These are phyloP conservation scores for Saccharomyces paradoxus DNA, from an alignment of 805 yeast genomes.

Conservation along the genomic window DNA sequence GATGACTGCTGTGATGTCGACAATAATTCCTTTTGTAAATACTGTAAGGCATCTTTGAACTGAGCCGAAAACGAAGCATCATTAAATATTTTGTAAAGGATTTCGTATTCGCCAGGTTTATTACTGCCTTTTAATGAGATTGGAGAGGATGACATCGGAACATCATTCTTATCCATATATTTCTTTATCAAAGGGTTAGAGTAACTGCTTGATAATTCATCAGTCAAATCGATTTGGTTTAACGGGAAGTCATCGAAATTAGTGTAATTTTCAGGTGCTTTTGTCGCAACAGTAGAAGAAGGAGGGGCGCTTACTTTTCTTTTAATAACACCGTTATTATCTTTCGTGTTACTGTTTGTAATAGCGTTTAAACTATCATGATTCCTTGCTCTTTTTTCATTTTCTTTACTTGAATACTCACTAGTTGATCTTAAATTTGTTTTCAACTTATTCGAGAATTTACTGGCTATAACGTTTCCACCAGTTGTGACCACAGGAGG, in stretches of 20 bases:
- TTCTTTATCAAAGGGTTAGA: conserved; percentile 23
- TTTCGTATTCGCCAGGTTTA: background rate
- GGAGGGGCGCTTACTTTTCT: conserved; percentile 24
- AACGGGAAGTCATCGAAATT: background rate
- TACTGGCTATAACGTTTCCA: background rate
- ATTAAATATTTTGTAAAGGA: background rate
- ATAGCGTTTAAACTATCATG: background rate
- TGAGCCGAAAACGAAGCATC: background rate
- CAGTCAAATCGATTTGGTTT: conserved; percentile 24
- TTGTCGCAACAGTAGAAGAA: conserved; percentile 4
- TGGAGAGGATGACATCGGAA: conserved; percentile 4
- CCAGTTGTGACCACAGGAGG: background rate
- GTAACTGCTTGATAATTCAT: conserved; percentile 18
- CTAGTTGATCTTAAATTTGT: conserved; percentile 18
- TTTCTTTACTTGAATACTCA: conserved; percentile 14
- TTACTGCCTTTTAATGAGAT: background rate
- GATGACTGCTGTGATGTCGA: background rate
- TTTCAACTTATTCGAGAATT: background rate
- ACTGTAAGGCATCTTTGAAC: conserved; percentile 10
- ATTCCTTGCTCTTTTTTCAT: conserved; percentile 1
- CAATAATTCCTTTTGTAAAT: conserved; percentile 14
- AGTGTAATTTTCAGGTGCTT: background rate
- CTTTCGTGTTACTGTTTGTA: background rate
- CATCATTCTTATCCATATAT: conserved; percentile 13
- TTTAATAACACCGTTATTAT: conserved; percentile 1